Evolutionary conservation across 805 yeast species (phyloP), one percentile per base, ranked within the genome.

Genomic region (Priceomyces medius): DNA sequence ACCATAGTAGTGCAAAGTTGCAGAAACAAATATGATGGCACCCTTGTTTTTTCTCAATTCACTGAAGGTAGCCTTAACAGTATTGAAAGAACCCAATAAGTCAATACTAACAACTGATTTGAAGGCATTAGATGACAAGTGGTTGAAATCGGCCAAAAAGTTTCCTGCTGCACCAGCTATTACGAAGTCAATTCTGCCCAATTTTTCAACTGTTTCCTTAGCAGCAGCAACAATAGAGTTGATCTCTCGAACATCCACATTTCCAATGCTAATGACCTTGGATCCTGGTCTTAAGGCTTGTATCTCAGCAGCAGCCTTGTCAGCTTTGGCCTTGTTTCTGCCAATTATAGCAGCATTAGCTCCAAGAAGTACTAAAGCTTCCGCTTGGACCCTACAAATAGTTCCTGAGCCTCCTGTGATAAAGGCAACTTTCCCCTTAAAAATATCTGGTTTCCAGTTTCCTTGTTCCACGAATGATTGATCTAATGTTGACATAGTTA

Each of bases 141-240:
- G 82, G 55, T 83, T 81, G 64, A 89, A 80, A 60, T 88, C 93
- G 24, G 88, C 67, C 40, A 91, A 61, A 59, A 91, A 90, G 68
- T 91, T 91, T 7, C 98, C 97, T 3, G 97, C 97, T 2, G 98
- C 97, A 8, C 97, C 97, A 33, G 93, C 90, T 59, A 90, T 85
- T 24, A 90, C 95, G 59, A 63, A 86, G 64, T 90, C 97, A 44
- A 90, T 83, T 46, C 77, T 69, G 5, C 97, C 97, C 50, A 88
- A 76, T 54, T 75, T 70, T 7, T 64, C 57, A 18, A 89, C 87
- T 0, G 96, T 81, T 31, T 56, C 53, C 5, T 76, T 75, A 3
- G 79, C 96, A 0, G 96, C 96, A 3, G 53, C 56, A 14, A 66
- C 72, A 47, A 90, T 52, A n/a, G 78, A 69, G 2, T 76, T 56